Evolutionary conservation across 768 basidiomycete genomes (phyloP), one percentile per base, ranked within the genome.

Genomic region (Leccinum longicurvipes): DNA sequence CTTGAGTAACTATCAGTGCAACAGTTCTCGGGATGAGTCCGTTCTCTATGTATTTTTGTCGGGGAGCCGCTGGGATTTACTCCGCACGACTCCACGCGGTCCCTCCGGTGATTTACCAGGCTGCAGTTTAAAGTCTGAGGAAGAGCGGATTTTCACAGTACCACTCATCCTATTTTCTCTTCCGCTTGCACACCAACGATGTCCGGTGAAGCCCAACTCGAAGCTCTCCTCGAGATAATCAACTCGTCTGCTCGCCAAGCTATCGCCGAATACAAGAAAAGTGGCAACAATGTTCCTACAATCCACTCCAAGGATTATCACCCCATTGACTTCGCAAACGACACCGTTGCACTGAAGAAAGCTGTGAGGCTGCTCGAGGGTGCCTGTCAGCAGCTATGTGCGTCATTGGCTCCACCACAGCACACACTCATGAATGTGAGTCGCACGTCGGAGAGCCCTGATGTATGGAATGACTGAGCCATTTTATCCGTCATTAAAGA

Each of bases 141-240:
- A 23, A 39, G 10, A 12, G 17, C 36, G n/a, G 29, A 27, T 17
- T 11, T 32, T 7, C 10, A 21, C 25, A 53, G 45, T 19, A 10
- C 36, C 15, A 14, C 14, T 39, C 17, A 27, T n/a, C n/a, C 34
- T 28, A 27, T 19, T 9, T 47, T 17, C 39, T 41, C 39, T 11
- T 41, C 49, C 47, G 17, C 41, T n/a, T 19, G 4, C 12, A 3
- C n/a, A 41, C 15, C 19, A 42, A 47, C 39, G 3, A 65, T 66
- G 64, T 66, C 65, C 19, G 59, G 47, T 10, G 67, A 66, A 58
- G 58, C 60, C n/a, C 66, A 73, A 19, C 63, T 74, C 29, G 58
- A 63, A 50, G 63, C 64, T 1, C 64, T 73, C 46, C 64, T 74
- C 41, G 62, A 59, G 8, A 69, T 73, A 19, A 70, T 73, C 58